Evolutionary conservation across 2,329 filamentous ascomycete species (phyloP).

Genomic region (Magnaporthiopsis poae): DNA sequence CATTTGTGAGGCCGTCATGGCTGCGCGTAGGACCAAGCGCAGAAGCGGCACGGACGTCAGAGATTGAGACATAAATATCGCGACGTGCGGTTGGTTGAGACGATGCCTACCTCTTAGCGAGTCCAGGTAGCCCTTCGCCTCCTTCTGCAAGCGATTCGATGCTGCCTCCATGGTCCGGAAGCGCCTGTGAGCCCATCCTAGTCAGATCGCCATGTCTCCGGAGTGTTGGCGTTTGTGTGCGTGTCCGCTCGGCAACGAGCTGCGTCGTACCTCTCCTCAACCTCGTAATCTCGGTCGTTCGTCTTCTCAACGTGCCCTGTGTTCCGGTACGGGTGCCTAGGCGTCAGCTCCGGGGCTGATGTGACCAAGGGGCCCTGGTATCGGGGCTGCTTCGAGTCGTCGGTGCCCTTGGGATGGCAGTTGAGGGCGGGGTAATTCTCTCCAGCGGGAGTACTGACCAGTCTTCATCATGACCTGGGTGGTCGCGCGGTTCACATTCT

Average conservation of each 20-base stretch:
- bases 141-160: slow-evolving; percentile 83
- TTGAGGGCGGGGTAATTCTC: too few relatives aligned
- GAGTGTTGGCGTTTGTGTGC: neutral
- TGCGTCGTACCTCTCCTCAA: slow-evolving; percentile 61
- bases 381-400: neutral
- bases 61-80: neutral
- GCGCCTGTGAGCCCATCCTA: slow-evolving; percentile 44
- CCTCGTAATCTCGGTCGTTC: slow-evolving; percentile 96
- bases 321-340: slow-evolving; percentile 17
- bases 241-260: slow-evolving; percentile 31
- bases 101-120: slow-evolving; percentile 58
- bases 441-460: slow-evolving; percentile 37
- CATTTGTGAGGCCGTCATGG: slow-evolving; percentile 99
- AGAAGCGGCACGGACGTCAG: neutral
- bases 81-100: neutral
- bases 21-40: slow-evolving; percentile 30
- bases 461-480: slow-evolving; percentile 99
- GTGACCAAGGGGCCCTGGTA: neutral
- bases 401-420: neutral
- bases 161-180: slow-evolving; percentile 97
- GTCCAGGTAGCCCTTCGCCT: slow-evolving; percentile 95
- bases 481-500: slow-evolving; percentile 95
- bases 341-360: neutral
- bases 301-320: slow-evolving; percentile 90
- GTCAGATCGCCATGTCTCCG: neutral